These are phyloP conservation scores for Nelumbo lutea DNA, from an alignment of 164 flowering plant genomes.

Conservation along the genomic window DNA sequence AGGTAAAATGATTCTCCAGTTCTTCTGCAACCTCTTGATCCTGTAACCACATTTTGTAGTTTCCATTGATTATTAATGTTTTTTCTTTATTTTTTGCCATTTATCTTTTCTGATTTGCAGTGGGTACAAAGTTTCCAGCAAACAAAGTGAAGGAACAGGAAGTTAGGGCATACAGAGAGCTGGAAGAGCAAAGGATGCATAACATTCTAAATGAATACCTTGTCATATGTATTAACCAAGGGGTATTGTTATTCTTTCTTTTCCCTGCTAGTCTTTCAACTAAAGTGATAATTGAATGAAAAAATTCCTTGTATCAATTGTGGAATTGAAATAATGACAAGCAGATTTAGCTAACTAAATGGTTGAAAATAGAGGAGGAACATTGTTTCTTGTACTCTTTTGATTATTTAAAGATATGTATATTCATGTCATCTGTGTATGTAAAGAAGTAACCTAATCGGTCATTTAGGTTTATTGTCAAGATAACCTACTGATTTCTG, in stretches of 20 bases:
- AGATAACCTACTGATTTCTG: too few species aligned
- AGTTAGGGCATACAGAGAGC: constrained; percentile 43
- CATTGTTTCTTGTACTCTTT: constrained; percentile 17
- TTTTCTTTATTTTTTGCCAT: not conserved
- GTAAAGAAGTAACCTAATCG: too few species aligned
- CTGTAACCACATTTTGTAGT: not conserved
- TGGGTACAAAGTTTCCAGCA: constrained; percentile 55
- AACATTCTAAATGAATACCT: constrained; percentile 45
- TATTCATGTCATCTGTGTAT: too few species aligned
- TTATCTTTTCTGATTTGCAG: constrained; percentile 25
- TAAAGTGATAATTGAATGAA: too few species aligned
- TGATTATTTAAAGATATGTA: too few species aligned
- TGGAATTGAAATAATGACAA: too few species aligned
- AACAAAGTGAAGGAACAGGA: constrained; percentile 30
- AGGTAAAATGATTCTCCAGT: not conserved
- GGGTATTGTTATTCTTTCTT: constrained; percentile 40
- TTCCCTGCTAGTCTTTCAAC: not conserved
- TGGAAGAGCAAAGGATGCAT: constrained; percentile 51
- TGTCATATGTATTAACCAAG: constrained; percentile 32
- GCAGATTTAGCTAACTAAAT: too few species aligned
- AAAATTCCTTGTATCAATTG: too few species aligned
- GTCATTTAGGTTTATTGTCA: too few species aligned
- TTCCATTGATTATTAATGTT: not conserved
- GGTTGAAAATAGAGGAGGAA: constrained; percentile 34
- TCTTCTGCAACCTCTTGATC: not conserved